Conservation (phyloP, 352 stramenopile genomes). For the Pythium oligandrum region DNA sequence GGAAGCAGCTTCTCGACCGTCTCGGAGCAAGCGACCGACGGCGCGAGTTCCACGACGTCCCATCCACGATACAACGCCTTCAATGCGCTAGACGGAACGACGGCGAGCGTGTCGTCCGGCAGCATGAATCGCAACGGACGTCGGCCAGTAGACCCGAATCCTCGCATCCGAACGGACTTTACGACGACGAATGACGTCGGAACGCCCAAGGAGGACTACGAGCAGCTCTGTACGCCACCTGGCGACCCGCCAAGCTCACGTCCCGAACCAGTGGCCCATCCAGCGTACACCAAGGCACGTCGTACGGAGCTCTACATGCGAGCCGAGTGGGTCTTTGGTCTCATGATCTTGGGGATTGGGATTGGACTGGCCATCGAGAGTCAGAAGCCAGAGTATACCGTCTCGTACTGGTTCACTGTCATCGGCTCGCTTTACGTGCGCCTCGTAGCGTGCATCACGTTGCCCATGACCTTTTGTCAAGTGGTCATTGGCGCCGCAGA, state of each 20-base stretch:
- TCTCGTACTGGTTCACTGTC: slow-evolving; percentile 55
- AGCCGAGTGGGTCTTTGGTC: slow-evolving; percentile 29
- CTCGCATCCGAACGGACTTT: slow-evolving; percentile 46
- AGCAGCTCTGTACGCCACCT: slow-evolving; percentile 44
- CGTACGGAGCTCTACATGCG: slow-evolving; percentile 32
- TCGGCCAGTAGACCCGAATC: slow-evolving; percentile 19
- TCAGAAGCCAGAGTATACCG: slow-evolving; percentile 19
- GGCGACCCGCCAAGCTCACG: slow-evolving; percentile 33
- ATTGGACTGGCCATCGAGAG: slow-evolving; percentile 30
- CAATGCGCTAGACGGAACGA: neutral
- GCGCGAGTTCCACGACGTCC: neutral
- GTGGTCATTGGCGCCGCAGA: slow-evolving; percentile 50
- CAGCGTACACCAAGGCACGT: slow-evolving; percentile 7
- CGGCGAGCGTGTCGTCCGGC: neutral
- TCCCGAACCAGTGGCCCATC: slow-evolving; percentile 17
- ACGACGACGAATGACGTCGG: slow-evolving; percentile 18
- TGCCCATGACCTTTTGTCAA: slow-evolving; percentile 63
- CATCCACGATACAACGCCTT: neutral
- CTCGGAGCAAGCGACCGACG: neutral
- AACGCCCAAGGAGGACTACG: slow-evolving; percentile 35
- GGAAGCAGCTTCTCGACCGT: neutral
- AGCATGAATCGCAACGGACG: slow-evolving; percentile 10
- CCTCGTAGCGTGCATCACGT: slow-evolving; percentile 43
- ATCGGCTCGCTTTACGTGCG: slow-evolving; percentile 53
- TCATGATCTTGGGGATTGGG: slow-evolving; percentile 33